A percentile compares a stretch with the other conserved stretches of the same genome.
Conservation (phyloP, 148 eudicot genomes). For the Diospyros lotus region DNA sequence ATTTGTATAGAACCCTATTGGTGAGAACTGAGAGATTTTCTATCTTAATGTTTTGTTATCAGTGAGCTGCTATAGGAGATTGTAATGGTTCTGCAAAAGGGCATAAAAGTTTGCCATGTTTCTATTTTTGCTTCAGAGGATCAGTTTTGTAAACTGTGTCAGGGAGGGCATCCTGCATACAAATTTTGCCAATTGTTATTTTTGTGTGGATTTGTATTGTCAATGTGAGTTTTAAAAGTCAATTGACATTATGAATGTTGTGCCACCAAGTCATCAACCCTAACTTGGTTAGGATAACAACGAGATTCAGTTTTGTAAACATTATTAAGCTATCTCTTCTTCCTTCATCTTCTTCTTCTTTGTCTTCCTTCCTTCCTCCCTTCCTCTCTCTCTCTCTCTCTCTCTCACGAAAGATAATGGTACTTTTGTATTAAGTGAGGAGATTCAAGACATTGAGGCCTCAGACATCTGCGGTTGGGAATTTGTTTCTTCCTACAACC, state of each 20-base stretch:
- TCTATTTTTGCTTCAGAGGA: background rate
- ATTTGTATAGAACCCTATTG: background rate
- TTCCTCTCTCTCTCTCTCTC: too few relatives aligned
- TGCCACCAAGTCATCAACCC: too few relatives aligned
- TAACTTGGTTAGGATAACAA: too few relatives aligned
- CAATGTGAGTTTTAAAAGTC: too few relatives aligned
- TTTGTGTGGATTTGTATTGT: too few relatives aligned
- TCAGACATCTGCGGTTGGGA: conserved; percentile 28
- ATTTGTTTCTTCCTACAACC: conserved; percentile 34
- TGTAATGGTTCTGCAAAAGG: background rate
- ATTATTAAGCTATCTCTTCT: background rate
- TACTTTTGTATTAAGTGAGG: conserved; percentile 27
- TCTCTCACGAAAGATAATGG: background rate
- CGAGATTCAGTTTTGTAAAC: background rate
- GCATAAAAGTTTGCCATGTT: background rate
- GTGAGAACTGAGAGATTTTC: conserved; percentile 4
- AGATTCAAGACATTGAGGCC: conserved; percentile 44
- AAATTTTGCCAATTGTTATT: too few relatives aligned
- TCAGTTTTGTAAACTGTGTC: too few relatives aligned
- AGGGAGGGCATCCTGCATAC: too few relatives aligned
- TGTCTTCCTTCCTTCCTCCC: too few relatives aligned
- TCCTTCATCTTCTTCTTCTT: background rate
- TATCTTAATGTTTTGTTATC: background rate
- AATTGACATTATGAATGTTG: too few relatives aligned
- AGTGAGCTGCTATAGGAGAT: background rate